Conservation (phyloP, 129 eudicot genomes). For the Calendula officinalis region DNA sequence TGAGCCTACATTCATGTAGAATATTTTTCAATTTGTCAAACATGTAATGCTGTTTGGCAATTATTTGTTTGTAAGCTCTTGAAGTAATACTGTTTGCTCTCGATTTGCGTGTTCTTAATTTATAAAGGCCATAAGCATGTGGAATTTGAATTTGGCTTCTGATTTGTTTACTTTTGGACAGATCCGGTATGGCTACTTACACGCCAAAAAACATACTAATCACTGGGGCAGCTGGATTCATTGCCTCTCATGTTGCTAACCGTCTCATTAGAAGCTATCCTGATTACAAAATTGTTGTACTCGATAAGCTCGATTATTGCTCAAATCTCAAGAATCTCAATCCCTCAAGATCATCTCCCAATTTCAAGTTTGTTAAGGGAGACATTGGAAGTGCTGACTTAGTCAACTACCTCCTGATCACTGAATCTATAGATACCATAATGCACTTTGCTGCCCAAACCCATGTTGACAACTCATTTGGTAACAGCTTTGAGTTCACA, state of each 20-base stretch:
- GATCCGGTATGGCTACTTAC: conserved; percentile 59
- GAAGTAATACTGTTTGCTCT: conserved; percentile 15
- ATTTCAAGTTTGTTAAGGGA: conserved; percentile 89
- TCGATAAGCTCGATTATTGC: conserved; percentile 99
- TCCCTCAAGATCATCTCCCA: conserved; percentile 79
- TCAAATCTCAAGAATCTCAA: conserved; percentile 78
- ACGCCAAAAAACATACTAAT: conserved; percentile 91
- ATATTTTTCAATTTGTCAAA: conserved; percentile 7
- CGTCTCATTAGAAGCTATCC: conserved; percentile 86
- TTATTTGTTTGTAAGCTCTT: conserved; percentile 12
- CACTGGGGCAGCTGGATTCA: conserved; percentile 96
- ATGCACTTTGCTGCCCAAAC: conserved; percentile 99
- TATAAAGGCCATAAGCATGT: conserved; percentile 5
- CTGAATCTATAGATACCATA: conserved; percentile 86
- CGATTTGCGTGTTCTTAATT: not conserved
- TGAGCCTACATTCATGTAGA: conserved; percentile 15
- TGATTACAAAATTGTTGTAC: conserved; percentile 96
- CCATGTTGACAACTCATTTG: conserved; percentile 96
- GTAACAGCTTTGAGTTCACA: conserved; percentile 97
- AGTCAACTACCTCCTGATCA: conserved; percentile 86
- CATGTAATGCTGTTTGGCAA: not conserved
- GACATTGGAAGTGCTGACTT: conserved; percentile 96
- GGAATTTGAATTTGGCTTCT: conserved; percentile 1
- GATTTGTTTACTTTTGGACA: conserved; percentile 28
- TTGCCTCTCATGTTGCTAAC: conserved; percentile 98